Evolutionary conservation across 441 rosid species (phyloP).

Genomic region (Melastoma candidum): DNA sequence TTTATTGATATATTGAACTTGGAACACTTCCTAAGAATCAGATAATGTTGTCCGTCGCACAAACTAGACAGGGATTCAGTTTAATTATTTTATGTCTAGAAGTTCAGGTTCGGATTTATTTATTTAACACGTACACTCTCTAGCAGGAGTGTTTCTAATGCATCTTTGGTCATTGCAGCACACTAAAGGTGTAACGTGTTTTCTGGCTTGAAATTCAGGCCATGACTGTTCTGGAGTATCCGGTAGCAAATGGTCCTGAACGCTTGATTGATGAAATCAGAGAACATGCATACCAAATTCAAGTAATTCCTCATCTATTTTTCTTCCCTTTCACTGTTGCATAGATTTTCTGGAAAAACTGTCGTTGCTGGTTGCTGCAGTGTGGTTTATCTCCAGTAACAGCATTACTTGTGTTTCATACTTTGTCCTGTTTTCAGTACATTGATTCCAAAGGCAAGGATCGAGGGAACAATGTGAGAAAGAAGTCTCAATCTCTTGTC

Average conservation of each 20-base stretch:
- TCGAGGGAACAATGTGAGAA: too few relatives aligned
- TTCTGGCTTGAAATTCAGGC: conserved; percentile 44
- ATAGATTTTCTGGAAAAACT: not conserved
- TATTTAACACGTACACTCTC: too few relatives aligned
- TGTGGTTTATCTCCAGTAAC: not conserved
- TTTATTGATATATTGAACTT: too few relatives aligned
- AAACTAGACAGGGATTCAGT: too few relatives aligned
- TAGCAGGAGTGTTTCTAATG: too few relatives aligned
- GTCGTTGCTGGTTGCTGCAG: not conserved
- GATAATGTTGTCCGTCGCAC: too few relatives aligned
- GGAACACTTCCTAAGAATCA: too few relatives aligned
- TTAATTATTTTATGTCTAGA: too few relatives aligned
- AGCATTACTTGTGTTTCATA: conserved; percentile 25
- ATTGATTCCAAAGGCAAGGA: conserved; percentile 91
- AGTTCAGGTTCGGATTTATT: too few relatives aligned
- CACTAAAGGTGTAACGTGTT: conserved; percentile 1
- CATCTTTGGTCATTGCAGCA: too few relatives aligned
- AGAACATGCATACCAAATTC: conserved; percentile 90
- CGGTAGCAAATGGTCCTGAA: conserved; percentile 96
- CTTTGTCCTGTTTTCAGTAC: conserved; percentile 81
- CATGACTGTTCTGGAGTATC: conserved; percentile 88
- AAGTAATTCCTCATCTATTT: conserved; percentile 32
- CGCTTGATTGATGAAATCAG: conserved; percentile 84
- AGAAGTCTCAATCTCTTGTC: too few relatives aligned
- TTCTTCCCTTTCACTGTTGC: conserved; percentile 2